These are phyloP conservation scores for Lachancea waltii DNA, from an alignment of 805 yeast species.

Conservation along the genomic window DNA sequence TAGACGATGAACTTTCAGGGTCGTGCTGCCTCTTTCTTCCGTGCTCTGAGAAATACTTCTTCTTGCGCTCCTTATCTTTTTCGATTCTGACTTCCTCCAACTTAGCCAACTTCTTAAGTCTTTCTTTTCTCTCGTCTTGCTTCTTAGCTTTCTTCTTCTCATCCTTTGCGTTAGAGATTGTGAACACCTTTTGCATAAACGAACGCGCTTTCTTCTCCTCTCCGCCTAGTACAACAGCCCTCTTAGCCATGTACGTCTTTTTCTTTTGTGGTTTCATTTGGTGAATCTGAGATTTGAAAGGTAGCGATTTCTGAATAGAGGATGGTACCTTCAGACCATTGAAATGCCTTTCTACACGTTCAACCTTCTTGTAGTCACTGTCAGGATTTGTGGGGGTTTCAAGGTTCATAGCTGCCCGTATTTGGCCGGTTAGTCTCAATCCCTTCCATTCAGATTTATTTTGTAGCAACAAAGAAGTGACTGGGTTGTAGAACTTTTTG, in stretches of 20 bases:
- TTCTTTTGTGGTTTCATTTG: slow-evolving; percentile 83
- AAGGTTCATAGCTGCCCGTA: slow-evolving; percentile 67
- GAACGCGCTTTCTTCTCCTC: slow-evolving; percentile 92
- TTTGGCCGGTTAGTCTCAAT: slow-evolving; percentile 91
- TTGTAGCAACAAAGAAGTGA: slow-evolving; percentile 72
- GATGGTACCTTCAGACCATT: slow-evolving; percentile 84
- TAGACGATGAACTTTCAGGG: slow-evolving; percentile 24
- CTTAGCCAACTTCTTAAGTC: slow-evolving; percentile 70
- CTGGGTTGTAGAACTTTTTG: slow-evolving; percentile 91
- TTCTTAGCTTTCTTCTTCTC: slow-evolving; percentile 68
- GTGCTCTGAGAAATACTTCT: slow-evolving; percentile 71
- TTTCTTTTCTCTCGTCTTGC: slow-evolving; percentile 65
- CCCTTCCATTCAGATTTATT: slow-evolving; percentile 91
- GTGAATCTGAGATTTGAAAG: slow-evolving; percentile 87
- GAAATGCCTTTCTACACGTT: slow-evolving; percentile 77
- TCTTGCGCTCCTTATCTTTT: slow-evolving; percentile 77
- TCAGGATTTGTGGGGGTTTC: slow-evolving; percentile 54
- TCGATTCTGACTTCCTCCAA: slow-evolving; percentile 62
- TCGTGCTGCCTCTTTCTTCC: slow-evolving; percentile 52
- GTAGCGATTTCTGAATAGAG: slow-evolving; percentile 66
- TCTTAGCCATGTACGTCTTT: slow-evolving; percentile 73
- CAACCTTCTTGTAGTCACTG: slow-evolving; percentile 60
- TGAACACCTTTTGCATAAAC: slow-evolving; percentile 77
- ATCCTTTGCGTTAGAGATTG: slow-evolving; percentile 81
- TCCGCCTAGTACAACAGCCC: slow-evolving; percentile 90